Percentiles rank a stretch among this genome's conserved stretches.
Evolutionary conservation across 345 rosid species (phyloP).

Genomic region (Excoecaria agallocha): DNA sequence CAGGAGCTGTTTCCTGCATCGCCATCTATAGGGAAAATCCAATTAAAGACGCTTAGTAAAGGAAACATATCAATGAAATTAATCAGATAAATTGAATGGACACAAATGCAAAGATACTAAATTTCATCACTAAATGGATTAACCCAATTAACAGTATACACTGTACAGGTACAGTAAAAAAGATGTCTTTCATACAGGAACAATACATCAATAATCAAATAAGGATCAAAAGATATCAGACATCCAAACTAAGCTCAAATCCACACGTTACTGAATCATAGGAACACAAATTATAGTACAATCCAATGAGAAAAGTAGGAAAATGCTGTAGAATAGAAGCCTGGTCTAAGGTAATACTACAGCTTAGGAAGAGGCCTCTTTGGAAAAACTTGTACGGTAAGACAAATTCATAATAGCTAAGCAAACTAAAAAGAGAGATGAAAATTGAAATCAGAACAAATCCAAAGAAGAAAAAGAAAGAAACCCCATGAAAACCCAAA

Average conservation of each 20-base stretch:
- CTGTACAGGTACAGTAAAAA: background rate
- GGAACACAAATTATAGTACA: background rate
- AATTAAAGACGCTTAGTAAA: background rate
- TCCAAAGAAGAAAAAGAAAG: background rate
- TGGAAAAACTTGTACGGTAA: background rate
- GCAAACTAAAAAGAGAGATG: background rate
- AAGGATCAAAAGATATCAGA: background rate
- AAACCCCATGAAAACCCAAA: background rate
- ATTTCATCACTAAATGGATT: too few relatives aligned
- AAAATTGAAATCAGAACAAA: background rate
- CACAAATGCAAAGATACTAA: background rate
- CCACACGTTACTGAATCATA: background rate
- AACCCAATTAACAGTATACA: background rate
- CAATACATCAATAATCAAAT: background rate
- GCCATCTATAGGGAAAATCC: slow-evolving; percentile 46
- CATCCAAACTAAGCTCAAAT: background rate
- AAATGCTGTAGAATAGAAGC: background rate
- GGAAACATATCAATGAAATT: background rate
- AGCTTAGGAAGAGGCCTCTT: background rate
- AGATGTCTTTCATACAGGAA: background rate
- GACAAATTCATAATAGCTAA: background rate
- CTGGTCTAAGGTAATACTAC: background rate
- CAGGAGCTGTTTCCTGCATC: slow-evolving; percentile 50
- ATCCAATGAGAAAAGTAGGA: background rate
- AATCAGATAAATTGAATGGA: background rate